A percentile compares a stretch with the other conserved stretches of the same genome.
These are phyloP conservation scores for Fusarium tricinctum DNA, from an alignment of 2,329 filamentous ascomycete genomes.

Conservation along the genomic window DNA sequence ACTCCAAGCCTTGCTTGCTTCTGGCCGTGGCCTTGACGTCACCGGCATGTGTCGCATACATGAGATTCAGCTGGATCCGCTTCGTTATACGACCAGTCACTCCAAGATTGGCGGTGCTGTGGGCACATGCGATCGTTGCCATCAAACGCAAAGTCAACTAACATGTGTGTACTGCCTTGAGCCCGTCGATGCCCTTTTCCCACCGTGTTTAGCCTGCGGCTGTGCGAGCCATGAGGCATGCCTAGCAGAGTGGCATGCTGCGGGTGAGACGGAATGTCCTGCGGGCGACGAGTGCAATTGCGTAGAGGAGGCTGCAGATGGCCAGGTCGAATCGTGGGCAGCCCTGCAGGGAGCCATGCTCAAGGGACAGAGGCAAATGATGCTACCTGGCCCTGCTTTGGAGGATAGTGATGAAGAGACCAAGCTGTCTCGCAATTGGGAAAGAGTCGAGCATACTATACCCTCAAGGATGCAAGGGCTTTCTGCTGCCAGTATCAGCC, in stretches of 20 bases:
- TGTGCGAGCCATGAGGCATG: constrained; percentile 73
- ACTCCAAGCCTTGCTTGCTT: constrained; percentile 64
- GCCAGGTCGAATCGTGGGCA: constrained; percentile 73
- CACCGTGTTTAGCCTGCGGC: constrained; percentile 73
- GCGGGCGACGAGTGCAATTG: constrained; percentile 76
- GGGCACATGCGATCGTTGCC: constrained; percentile 66
- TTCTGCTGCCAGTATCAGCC: constrained; percentile 61
- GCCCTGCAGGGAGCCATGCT: constrained; percentile 59
- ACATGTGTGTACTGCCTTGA: constrained; percentile 74
- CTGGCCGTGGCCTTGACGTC: constrained; percentile 71
- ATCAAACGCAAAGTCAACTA: constrained; percentile 68
- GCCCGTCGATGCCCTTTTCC: constrained; percentile 70
- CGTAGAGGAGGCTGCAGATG: constrained; percentile 67
- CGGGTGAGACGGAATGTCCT: constrained; percentile 70
- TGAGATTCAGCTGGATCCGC: constrained; percentile 72
- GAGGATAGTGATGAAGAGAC: constrained; percentile 51
- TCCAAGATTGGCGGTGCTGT: constrained; percentile 62
- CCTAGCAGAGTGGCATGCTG: constrained; percentile 70
- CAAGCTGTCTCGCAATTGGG: constrained; percentile 47
- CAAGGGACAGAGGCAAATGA: constrained; percentile 49
- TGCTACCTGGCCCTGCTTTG: constrained; percentile 51
- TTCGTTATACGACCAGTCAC: constrained; percentile 62
- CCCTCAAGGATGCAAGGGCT: constrained; percentile 46
- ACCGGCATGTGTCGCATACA: constrained; percentile 74
- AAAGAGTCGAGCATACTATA: constrained; percentile 47